Base-by-base conservation (phyloP, 2,329 filamentous ascomycete genomes). In the Chrysosporium queenslandicum region DNA sequence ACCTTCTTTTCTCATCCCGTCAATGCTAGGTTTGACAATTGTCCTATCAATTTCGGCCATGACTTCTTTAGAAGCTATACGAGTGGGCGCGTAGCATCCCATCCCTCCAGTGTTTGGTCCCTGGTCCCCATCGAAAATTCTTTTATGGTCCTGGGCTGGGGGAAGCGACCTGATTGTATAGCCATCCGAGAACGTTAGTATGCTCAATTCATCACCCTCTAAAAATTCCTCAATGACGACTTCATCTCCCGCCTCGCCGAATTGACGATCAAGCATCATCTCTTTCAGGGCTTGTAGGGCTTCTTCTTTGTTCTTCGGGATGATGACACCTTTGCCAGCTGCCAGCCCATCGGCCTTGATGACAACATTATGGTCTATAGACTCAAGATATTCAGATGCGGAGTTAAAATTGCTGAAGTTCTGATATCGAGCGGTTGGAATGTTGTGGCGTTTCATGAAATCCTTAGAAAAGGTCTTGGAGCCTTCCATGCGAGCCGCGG, bases 391-490 rank as follows among this genome's bases (percentile, higher is more conserved):
- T 60, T 80, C 72, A 59, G 76, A 74, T 12, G 89, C 89, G 43
- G 80, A 73, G 52, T 84, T 79, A 68, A 86, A 90, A 62, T 86
- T 77, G 67, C 77, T 81, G 66, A 97, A 96, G 73, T 94, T 96
- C 68, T 85, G 81, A 72, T 95, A 97, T 36, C 80, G 81, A 14
- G 92, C 92, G 0, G 92, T 97, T 34, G 91, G 90, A 61, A 98
- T 94, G 62, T 79, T 78, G 71, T 94, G 82, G 59, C 84, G 82
- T 69, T 86, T 84, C 92, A 97, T 98, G 66, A 97, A 97, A 69
- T 97, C 90, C 68, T 98, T 98, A 56, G 87, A 89, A 69, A 94
- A 97, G 9, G 91, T 87, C 76, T 98, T 98, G 73, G 87, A 94
- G 55, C 92, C 92, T 71, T 98, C 92, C 79, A 98, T 87, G 41